Evolutionary conservation across 306 rosid genomes (phyloP).

Genomic region (Oxytropis ochrocephala): DNA sequence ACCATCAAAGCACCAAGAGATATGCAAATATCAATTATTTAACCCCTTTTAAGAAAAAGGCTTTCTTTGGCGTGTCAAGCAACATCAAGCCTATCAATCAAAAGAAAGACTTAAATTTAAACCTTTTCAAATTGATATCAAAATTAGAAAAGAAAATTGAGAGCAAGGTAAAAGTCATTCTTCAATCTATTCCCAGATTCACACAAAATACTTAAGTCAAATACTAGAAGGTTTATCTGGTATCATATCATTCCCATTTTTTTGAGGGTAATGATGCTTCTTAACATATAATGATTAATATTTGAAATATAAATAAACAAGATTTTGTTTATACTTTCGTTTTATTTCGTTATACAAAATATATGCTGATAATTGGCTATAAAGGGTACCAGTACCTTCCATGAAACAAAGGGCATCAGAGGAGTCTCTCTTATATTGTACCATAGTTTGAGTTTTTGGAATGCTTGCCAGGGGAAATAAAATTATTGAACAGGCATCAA

Average conservation of each 20-base stretch:
- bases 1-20: conserved; percentile 16
- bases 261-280: background rate
- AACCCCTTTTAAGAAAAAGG: background rate
- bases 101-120: conserved; percentile 7
- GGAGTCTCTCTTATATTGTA: background rate
- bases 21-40: background rate
- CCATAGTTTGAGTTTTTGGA: background rate
- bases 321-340: background rate
- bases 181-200: background rate
- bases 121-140: background rate
- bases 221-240: background rate
- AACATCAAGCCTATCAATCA: conserved; percentile 12
- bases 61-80: conserved; percentile 14
- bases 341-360: background rate
- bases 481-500: background rate
- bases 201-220: background rate
- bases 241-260: background rate
- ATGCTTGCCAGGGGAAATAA: background rate
- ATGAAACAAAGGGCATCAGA: background rate
- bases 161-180: conserved; percentile 1
- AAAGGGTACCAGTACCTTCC: background rate
- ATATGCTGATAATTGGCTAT: background rate
- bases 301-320: background rate
- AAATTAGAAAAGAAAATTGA: background rate
- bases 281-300: background rate